Base-by-base conservation (phyloP, 2,329 filamentous ascomycete species). In the Stagonosporopsis vannaccii region DNA sequence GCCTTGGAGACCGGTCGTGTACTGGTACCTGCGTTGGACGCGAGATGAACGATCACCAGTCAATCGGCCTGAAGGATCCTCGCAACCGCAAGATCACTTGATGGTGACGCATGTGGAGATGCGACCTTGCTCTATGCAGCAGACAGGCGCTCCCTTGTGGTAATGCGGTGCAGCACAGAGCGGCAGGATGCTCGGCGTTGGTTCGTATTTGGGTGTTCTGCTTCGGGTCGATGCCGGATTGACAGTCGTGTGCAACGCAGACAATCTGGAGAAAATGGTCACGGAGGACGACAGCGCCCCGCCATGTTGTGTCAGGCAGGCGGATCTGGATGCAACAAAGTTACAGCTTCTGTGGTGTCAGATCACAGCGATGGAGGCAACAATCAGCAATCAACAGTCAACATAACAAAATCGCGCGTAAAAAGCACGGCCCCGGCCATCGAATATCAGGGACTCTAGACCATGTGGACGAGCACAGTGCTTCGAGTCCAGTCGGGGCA, bases 171-270 rank as follows among this genome's bases (percentile, higher is more conserved):
- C 41, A 40, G 49, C 55, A 56, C 55, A 45, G 44, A 43, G 36
- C 53, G 50, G 46, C 36, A 58, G 41, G 51, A 53, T 46, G 59
- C 57, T 53, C 57, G 43, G 60, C 48, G 59, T 42, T 59, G 37
- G 32, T 35, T 53, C 45, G 50, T 59, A 40, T 50, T 45, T 59
- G 44, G 60, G 58, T 50, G 23, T 49, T 42, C 30, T n/a, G 19
- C 25, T 54, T 65, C 61, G 63, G 61, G 57, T 53, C 39, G 50
- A 42, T 58, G 25, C 62, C 62, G 62, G 49, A 51, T 47, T 44
- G 44, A 58, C 40, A 53, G 51, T 59, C 51, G 54, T 57, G 63
- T 62, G 59, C 61, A 43, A 62, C 58, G 15, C 32, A 44, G 26
- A 20, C 42, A 36, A 56, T 51, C 47, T 51, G 47, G 47, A 51